phyloP scores from a whole-genome alignment of 1,284 basidiomycete species.

The Ustilago hordei region DNA sequence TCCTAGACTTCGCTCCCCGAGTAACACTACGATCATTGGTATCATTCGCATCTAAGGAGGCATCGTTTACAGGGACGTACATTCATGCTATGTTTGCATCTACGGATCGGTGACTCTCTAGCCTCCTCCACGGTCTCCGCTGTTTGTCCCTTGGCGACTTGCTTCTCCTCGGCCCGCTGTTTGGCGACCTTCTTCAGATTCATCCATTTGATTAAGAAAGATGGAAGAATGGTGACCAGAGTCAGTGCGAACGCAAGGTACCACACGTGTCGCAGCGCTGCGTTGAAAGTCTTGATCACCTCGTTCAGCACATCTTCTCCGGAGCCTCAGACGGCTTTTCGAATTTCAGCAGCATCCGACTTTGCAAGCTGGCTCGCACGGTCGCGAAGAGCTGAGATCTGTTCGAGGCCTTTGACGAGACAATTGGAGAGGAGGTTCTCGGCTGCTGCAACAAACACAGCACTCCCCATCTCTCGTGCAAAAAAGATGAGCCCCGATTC shows the following conservation, averaged over 20 bases:
- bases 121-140: conserved; percentile 11
- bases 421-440: conserved; percentile 22
- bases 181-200: conserved; percentile 27
- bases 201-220: conserved; percentile 29
- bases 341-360: conserved; percentile 17
- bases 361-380: conserved; percentile 14
- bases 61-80: background rate
- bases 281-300: conserved; percentile 16
- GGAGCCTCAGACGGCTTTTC: conserved; percentile 8
- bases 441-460: conserved; percentile 23
- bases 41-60: background rate
- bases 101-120: background rate
- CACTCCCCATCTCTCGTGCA: conserved; percentile 33
- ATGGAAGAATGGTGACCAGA: conserved; percentile 16
- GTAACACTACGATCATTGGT: background rate
- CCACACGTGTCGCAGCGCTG: conserved; percentile 28
- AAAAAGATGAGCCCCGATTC: conserved; percentile 28
- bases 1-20: background rate
- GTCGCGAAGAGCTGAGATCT: conserved; percentile 10
- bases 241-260: conserved; percentile 27
- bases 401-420: conserved; percentile 16
- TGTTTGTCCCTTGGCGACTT: conserved; percentile 2
- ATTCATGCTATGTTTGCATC: background rate
- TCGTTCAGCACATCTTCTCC: conserved; percentile 12
- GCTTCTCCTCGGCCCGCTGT: conserved; percentile 10